These are phyloP conservation scores for Trichoderma afroharzianum DNA, from an alignment of 2,329 filamentous ascomycete genomes.

Conservation along the genomic window DNA sequence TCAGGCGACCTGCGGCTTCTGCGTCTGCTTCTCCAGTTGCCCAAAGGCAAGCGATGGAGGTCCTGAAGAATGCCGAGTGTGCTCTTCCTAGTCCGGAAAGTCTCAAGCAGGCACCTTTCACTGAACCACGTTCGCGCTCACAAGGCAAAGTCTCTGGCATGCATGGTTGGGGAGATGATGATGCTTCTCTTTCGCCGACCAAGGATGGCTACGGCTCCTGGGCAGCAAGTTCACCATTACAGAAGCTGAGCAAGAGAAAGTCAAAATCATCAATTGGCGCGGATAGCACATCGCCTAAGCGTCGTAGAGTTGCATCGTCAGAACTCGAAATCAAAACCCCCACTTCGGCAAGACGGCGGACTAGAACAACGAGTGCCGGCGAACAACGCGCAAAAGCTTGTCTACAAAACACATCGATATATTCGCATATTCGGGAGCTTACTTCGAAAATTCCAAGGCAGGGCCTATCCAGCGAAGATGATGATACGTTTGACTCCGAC, in stretches of 20 bases:
- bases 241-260: neutral
- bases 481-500: neutral
- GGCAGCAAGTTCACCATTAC: conserved; percentile 1
- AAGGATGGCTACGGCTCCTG: conserved; percentile 20
- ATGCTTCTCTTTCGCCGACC: conserved; percentile 14
- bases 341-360: conserved; percentile 2
- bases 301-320: neutral
- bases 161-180: conserved; percentile 33
- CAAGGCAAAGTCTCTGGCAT: too few relatives aligned
- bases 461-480: conserved; percentile 1
- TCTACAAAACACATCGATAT: neutral
- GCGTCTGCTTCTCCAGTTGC: neutral
- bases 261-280: neutral
- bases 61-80: conserved; percentile 26
- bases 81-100: conserved; percentile 43
- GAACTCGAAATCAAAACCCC: neutral
- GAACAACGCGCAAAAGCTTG: neutral
- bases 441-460: neutral
- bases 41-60: neutral
- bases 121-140: conserved; percentile 29
- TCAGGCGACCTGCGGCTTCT: neutral
- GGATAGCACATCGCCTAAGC: neutral
- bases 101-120: conserved; percentile 33
- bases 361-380: neutral
- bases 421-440: conserved; percentile 5